Conservation (phyloP, 257 asterid species). For the Cinchona pubescens region DNA sequence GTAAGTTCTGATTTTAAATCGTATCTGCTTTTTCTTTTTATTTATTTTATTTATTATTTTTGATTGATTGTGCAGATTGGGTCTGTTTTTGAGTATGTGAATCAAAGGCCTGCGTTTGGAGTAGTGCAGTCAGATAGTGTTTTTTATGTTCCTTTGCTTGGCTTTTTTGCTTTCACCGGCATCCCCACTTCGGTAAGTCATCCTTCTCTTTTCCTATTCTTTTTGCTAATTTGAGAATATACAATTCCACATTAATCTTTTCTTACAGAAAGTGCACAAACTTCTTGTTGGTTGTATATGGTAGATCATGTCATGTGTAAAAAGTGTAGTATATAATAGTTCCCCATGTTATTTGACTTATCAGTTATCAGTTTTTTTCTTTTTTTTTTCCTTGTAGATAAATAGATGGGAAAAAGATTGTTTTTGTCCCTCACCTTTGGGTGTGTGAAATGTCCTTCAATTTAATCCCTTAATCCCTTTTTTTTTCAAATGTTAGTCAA, state of each 20-base stretch:
- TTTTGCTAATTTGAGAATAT: not conserved
- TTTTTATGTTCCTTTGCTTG: conserved; percentile 87
- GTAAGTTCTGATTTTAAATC: not conserved
- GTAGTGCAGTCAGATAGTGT: conserved; percentile 70
- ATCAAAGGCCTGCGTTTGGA: conserved; percentile 81
- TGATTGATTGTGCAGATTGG: conserved; percentile 71
- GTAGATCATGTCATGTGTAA: not conserved
- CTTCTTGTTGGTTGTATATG: not conserved
- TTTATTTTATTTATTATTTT: too few relatives aligned
- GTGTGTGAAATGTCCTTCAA: too few relatives aligned
- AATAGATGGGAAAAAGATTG: too few relatives aligned
- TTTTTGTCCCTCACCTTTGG: too few relatives aligned
- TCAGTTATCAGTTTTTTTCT: too few relatives aligned
- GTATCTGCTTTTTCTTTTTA: not conserved
- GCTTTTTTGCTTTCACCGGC: conserved; percentile 82
- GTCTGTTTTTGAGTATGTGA: conserved; percentile 82
- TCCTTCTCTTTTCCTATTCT: not conserved
- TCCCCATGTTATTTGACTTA: not conserved
- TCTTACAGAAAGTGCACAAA: not conserved
- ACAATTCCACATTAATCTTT: not conserved
- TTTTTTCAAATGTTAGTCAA: too few relatives aligned
- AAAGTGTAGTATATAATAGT: too few relatives aligned
- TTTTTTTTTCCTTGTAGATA: too few relatives aligned
- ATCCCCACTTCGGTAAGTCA: conserved; percentile 74
- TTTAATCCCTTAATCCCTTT: too few relatives aligned